A percentile compares a stretch with the other conserved stretches of the same genome.
Evolutionary conservation across 768 basidiomycete species (phyloP).

Genomic region (Boletus subcaerulescens): DNA sequence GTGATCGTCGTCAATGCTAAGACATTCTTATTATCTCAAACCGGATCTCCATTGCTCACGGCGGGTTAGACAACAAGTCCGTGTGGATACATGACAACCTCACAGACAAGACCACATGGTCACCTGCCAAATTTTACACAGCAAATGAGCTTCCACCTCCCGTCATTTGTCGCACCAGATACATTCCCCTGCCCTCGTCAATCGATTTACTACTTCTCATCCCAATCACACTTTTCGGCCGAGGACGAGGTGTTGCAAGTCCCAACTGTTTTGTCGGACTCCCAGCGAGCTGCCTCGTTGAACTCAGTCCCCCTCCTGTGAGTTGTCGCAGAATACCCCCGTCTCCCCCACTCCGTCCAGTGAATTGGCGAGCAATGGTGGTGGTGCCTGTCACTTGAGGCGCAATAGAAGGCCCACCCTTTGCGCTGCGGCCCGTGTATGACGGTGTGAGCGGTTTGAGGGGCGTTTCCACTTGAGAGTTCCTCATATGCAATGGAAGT

Average conservation of each 20-base stretch:
- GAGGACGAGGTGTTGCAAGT: constrained; percentile 42
- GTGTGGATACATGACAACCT: constrained; percentile 20
- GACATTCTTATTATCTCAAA: constrained; percentile 4
- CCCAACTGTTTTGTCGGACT: constrained; percentile 74
- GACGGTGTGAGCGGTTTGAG: constrained; percentile 44
- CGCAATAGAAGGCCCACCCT: constrained; percentile 31
- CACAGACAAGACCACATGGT: neutral
- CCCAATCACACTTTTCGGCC: constrained; percentile 79
- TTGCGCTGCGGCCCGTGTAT: constrained; percentile 39
- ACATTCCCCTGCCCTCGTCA: constrained; percentile 70
- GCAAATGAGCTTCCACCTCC: constrained; percentile 40
- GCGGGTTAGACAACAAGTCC: neutral
- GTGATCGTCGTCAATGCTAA: constrained; percentile 1
- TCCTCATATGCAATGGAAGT: constrained; percentile 46
- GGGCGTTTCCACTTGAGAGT: constrained; percentile 52
- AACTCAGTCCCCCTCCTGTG: constrained; percentile 65
- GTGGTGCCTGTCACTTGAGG: constrained; percentile 70
- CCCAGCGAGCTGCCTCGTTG: constrained; percentile 57
- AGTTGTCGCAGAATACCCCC: constrained; percentile 47
- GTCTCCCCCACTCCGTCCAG: constrained; percentile 49
- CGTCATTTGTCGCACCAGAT: constrained; percentile 75
- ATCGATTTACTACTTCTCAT: constrained; percentile 58
- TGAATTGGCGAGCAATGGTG: constrained; percentile 73
- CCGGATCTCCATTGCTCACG: constrained; percentile 9
- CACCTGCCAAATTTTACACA: constrained; percentile 15